Base-by-base conservation (phyloP, 2,329 filamentous ascomycete genomes). In the Pseudogymnoascus sp. region DNA sequence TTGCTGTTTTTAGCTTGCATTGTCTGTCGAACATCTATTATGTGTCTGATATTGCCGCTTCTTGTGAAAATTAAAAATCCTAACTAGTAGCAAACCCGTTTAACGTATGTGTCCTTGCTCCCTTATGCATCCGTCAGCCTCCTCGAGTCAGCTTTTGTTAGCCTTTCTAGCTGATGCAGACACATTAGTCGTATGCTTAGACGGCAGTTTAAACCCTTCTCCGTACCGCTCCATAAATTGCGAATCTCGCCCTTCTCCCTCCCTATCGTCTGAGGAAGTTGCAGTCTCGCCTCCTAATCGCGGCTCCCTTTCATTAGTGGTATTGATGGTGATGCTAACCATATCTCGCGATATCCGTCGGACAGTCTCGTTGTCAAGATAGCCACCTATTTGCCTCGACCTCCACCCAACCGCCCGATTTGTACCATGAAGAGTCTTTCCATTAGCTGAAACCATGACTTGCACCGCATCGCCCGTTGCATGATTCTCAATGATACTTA, bases 361-460 rank as follows among this genome's bases (percentile, higher is more conserved):
- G 19, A 75, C 31, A n/a, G 71, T 68, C 4, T 62, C 62, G 63
- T 74, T 67, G 64, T 68, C 64, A 17, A 75, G 61, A 61, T 75
- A 66, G 62, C 72, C 72, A 64, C 72, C 72, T 42, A 75, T 69
- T 65, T 75, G 72, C 65, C 71, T 74, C 19, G 66, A 70, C 65
- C 71, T 73, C 71, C 70, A 73, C n/a, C 68, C 68, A 65, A 70
- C 61, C 53, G 68, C 69, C 65, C 68, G 67, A 64, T 75, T 76
- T 64, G 65, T 75, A 42, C 73, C 71, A 61, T 74, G 69, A 62
- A 75, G 65, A 31, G 69, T 65, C 35, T 72, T 70, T n/a, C 71
- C 72, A 63, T 73, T 71, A 10, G 73, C 70, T 37, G 74, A 76
- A 53, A 75, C 72, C 73, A 76, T 75, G 61, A 75, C 74, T 61